Evolutionary conservation across 441 rosid species (phyloP), one percentile per base, ranked within the genome.

Genomic region (Macaranga tanarius): DNA sequence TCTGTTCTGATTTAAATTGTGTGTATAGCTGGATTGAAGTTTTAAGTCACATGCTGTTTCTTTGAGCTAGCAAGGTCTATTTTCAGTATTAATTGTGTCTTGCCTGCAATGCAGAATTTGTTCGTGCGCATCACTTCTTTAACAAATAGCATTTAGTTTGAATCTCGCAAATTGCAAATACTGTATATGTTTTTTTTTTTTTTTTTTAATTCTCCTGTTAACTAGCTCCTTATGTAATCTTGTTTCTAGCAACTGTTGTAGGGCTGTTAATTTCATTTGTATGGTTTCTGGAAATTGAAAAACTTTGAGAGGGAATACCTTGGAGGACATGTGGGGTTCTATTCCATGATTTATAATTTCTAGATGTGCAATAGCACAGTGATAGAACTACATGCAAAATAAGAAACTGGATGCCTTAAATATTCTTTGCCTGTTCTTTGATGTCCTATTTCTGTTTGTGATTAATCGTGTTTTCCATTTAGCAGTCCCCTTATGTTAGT

Each of bases 21-120:
- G 28, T 68, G 38, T 48, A 50, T 72, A 15, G 48, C 70, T 78
- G 57, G 57, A 65, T 62, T 64, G 28, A 26, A 55, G 23, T n/a
- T 11, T 40, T 31, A 13, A 61, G 69, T 71, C 54, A 47, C 63
- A 45, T 31, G 51, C 16, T 67, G 44, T 64, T 69, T 10, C 0
- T 69, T 67, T 67, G 68, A 54, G 42, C n/a, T 10, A 57, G 59
- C 71, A 67, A 60, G 25, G 26, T 52, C 44, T 73, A 44, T 12
- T 54, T 44, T 57, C 0, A 38, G 68, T 20, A 45, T 4, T 69
- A 25, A 51, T 52, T 62, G 51, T 54, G 5, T 9, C 1, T 44
- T 19, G 56, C 56, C 66, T 58, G 44, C 48, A 25, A 17, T 48
- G 0, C 19, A 26, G 40, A 67, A 34, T 19, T 51, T 44, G 52